These are phyloP conservation scores for Deuterostichococcus epilithicus DNA, from an alignment of 139 green algal genomes.

Conservation along the genomic window DNA sequence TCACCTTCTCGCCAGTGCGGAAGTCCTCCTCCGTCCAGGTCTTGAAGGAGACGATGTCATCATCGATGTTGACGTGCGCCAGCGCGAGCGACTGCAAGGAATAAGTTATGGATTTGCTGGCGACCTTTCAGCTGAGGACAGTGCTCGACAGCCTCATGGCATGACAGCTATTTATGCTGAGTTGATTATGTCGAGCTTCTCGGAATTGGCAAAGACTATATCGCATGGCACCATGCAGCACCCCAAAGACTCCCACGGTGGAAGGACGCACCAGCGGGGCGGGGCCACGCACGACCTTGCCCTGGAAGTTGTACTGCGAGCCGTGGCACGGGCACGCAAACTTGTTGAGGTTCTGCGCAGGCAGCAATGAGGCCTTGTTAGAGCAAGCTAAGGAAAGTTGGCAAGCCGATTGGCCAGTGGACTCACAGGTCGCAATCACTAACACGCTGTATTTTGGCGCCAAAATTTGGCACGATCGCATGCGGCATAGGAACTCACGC, in stretches of 20 bases:
- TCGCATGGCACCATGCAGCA: neutral
- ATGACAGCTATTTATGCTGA: slow-evolving; percentile 15
- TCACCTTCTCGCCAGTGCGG: slow-evolving; percentile 64
- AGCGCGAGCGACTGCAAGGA: slow-evolving; percentile 85
- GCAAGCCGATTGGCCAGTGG: neutral
- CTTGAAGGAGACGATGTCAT: slow-evolving; percentile 82
- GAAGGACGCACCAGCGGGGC: slow-evolving; percentile 70
- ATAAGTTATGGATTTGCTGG: neutral
- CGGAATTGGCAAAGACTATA: neutral
- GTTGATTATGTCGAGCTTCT: neutral
- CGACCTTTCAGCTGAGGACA: neutral
- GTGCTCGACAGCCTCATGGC: neutral
- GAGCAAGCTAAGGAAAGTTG: neutral
- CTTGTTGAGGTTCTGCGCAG: slow-evolving; percentile 92
- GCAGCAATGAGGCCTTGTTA: neutral
- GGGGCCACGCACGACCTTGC: slow-evolving; percentile 92
- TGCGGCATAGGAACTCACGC: slow-evolving; percentile 36
- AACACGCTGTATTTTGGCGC: too few relatives aligned
- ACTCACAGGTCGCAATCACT: neutral
- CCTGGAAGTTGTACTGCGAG: slow-evolving; percentile 95
- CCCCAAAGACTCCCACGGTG: neutral
- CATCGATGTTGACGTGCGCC: slow-evolving; percentile 80
- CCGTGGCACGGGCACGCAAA: slow-evolving; percentile 99
- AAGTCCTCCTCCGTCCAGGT: slow-evolving; percentile 99
- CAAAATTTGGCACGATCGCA: neutral